Conservation (phyloP, 441 rosid species). For the Iberis amara region DNA sequence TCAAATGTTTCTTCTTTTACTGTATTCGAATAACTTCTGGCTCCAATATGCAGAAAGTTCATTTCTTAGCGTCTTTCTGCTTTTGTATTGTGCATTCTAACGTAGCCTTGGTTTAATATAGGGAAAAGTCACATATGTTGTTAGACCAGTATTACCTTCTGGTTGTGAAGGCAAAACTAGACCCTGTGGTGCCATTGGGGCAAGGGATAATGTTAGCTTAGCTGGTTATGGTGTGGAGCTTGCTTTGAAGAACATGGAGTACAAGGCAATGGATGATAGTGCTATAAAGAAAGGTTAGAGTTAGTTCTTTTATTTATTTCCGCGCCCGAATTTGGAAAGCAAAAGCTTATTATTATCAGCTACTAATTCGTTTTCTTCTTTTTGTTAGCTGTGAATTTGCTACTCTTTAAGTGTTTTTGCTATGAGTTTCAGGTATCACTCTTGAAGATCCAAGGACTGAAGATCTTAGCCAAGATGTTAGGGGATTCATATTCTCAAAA, state of each 20-base stretch:
- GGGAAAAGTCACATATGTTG: slow-evolving; percentile 85
- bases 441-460: slow-evolving; percentile 96
- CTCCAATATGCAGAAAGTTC: slow-evolving; percentile 3
- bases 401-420: slow-evolving; percentile 19
- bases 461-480: slow-evolving; percentile 99
- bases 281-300: slow-evolving; percentile 81
- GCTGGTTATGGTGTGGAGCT: slow-evolving; percentile 99
- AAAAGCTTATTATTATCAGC: slow-evolving; percentile 2
- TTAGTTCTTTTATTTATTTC: slow-evolving; percentile 6
- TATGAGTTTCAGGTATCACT: slow-evolving; percentile 76
- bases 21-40: slow-evolving; percentile 10
- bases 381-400: slow-evolving; percentile 14
- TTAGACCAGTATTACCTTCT: slow-evolving; percentile 85
- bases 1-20: neutral
- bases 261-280: slow-evolving; percentile 98
- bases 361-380: slow-evolving; percentile 6
- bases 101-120: slow-evolving; percentile 35
- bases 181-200: slow-evolving; percentile 79
- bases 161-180: slow-evolving; percentile 77
- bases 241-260: slow-evolving; percentile 99
- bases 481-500: slow-evolving; percentile 97
- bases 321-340: slow-evolving; percentile 7
- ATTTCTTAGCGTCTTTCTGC: slow-evolving; percentile 3
- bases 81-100: slow-evolving; percentile 20
- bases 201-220: slow-evolving; percentile 65